A percentile compares a stretch with the other conserved stretches of the same genome.
These are phyloP conservation scores for Polytrichum commune DNA, from an alignment of 225 moss, liverwort and hornwort genomes.

Conservation along the genomic window DNA sequence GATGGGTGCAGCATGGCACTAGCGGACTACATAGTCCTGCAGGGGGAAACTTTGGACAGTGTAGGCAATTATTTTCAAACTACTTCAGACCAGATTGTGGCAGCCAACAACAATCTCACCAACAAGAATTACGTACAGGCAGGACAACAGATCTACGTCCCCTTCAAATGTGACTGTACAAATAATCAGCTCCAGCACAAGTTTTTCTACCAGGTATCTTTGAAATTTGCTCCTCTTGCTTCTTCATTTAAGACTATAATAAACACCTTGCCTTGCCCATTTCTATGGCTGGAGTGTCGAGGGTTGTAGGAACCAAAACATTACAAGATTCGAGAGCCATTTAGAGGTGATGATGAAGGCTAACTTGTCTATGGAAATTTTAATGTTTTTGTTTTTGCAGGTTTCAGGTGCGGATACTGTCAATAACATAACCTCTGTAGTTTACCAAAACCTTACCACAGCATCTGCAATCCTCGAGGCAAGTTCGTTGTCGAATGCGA, in stretches of 20 bases:
- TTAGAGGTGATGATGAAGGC: no score
- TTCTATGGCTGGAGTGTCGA: neutral
- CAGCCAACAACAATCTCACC: constrained; percentile 21
- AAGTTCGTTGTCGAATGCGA: constrained; percentile 14
- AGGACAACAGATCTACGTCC: constrained; percentile 31
- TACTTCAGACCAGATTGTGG: constrained; percentile 22
- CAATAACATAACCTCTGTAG: constrained; percentile 15
- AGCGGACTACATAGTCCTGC: constrained; percentile 32
- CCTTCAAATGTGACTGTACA: constrained; percentile 47
- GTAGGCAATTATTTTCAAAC: constrained; percentile 38
- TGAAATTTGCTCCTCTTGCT: neutral
- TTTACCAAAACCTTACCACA: constrained; percentile 39
- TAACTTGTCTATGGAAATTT: neutral
- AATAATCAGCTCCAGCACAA: constrained; percentile 19
- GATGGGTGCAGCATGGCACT: constrained; percentile 33
- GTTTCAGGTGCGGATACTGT: constrained; percentile 34
- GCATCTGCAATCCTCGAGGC: constrained; percentile 30
- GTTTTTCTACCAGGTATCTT: constrained; percentile 37
- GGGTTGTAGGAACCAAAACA: neutral
- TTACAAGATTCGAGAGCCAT: neutral
- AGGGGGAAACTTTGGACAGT: constrained; percentile 28
- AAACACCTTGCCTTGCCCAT: neutral
- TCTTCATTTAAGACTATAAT: neutral
- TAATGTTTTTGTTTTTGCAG: constrained; percentile 14
- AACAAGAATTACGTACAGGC: neutral